Percentiles rank a stretch among this genome's conserved stretches.
phyloP scores from a whole-genome alignment of 2,329 filamentous ascomycete species.

The Microdochium nivale region DNA sequence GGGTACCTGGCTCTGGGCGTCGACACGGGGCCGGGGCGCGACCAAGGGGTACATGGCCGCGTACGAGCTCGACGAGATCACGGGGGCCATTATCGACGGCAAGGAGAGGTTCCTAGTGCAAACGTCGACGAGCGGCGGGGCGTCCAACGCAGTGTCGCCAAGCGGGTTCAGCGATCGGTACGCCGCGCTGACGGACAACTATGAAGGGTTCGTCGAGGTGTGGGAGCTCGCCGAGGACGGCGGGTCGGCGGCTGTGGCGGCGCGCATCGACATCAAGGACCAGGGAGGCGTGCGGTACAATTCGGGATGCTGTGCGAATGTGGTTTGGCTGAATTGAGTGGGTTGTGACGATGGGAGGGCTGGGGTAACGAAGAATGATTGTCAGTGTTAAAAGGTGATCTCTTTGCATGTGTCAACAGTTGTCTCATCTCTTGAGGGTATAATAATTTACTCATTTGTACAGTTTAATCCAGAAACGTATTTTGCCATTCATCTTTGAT shows the following conservation, averaged over 20 bases:
- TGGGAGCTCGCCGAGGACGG: constrained; percentile 18
- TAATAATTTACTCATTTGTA: no score
- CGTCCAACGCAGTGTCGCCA: constrained; percentile 23
- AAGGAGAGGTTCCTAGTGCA: constrained; percentile 19
- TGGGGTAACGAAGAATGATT: no score
- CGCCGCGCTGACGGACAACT: constrained; percentile 23
- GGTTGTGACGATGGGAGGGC: no score
- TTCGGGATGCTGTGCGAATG: constrained; percentile 15
- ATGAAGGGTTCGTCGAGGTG: constrained; percentile 23
- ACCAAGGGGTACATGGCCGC: constrained; percentile 23
- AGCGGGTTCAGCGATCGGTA: constrained; percentile 21
- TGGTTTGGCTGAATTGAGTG: constrained; percentile 13
- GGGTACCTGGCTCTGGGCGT: constrained; percentile 21
- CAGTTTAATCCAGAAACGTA: no score
- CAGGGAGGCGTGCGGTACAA: constrained; percentile 4
- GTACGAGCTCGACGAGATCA: constrained; percentile 14
- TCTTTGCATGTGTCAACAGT: no score
- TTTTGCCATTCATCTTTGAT: no score
- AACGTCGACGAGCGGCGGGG: constrained; percentile 23
- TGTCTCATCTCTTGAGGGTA: no score
- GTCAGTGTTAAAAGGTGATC: no score
- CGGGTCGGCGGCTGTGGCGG: constrained; percentile 4
- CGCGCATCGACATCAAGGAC: constrained; percentile 13
- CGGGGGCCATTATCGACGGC: constrained; percentile 18
- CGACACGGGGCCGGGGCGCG: constrained; percentile 11